Conservation (phyloP, 2,329 filamentous ascomycete genomes). For the Colletotrichum liaoningense region DNA sequence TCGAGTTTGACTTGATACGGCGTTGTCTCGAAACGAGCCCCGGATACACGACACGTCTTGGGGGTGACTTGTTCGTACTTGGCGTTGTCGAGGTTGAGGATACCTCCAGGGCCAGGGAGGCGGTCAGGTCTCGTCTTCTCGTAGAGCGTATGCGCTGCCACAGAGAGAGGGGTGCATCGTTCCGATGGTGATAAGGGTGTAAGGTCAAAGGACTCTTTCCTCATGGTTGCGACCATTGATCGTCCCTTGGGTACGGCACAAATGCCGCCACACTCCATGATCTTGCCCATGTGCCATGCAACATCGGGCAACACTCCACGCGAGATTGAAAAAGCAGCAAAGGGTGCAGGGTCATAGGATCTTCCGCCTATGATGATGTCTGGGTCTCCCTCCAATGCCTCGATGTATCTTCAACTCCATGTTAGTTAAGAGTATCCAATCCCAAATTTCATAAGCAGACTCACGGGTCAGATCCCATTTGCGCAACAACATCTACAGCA, state of each 20-base stretch:
- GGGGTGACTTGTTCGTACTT: slow-evolving; percentile 54
- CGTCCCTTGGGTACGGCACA: slow-evolving; percentile 60
- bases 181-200: slow-evolving; percentile 51
- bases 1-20: slow-evolving; percentile 62
- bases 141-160: slow-evolving; percentile 66
- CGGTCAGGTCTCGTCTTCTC: slow-evolving; percentile 65
- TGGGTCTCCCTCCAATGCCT: slow-evolving; percentile 52
- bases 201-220: slow-evolving; percentile 57
- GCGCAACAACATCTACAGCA: slow-evolving; percentile 53
- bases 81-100: slow-evolving; percentile 53
- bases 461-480: slow-evolving; percentile 59
- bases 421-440: neutral
- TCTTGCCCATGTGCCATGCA: slow-evolving; percentile 63
- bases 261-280: slow-evolving; percentile 63
- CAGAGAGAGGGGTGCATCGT: slow-evolving; percentile 58
- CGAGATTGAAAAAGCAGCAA: slow-evolving; percentile 45
- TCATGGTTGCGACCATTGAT: slow-evolving; percentile 54
- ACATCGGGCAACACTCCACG: slow-evolving; percentile 31
- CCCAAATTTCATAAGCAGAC: slow-evolving; percentile 18
- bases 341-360: slow-evolving; percentile 54
- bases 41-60: slow-evolving; percentile 52
- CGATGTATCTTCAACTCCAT: slow-evolving; percentile 41
- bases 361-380: slow-evolving; percentile 60
- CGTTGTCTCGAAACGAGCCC: slow-evolving; percentile 47
- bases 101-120: slow-evolving; percentile 61